Evolutionary conservation across 805 yeast genomes (phyloP), one percentile per base, ranked within the genome.

Genomic region (Saccharomyces cerevisiae): DNA sequence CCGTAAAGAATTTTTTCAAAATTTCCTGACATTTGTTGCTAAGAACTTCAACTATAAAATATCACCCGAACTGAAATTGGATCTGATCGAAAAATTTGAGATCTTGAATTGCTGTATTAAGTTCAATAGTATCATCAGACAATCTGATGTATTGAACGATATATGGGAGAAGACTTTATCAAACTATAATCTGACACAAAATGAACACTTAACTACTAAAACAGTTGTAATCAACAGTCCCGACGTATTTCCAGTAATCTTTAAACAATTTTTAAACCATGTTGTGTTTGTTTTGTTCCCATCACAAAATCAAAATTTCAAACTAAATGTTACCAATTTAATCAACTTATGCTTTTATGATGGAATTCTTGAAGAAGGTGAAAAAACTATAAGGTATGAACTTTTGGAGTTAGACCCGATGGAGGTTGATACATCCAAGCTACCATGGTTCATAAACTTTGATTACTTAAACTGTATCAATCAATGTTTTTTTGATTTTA

Each of bases 381-480:
- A 81, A 60, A 68, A 69, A 52, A 28, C 52, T 4, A 56, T 66
- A 48, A 66, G 75, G 52, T 72, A 66, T 54, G 67, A 66, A 4
- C 53, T 64, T 3, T 75, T 76, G 54, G 58, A 71, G 6, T 55
- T 73, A 27, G 68, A 64, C 26, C 65, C 69, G 14, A 46, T 61
- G 2, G 71, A 68, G 46, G 51, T 62, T 3, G 68, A 70, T 9
- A 46, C 58, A 1, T 57, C 60, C 4, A 36, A 47, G 1, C 69
- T 71, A 46, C 75, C 77, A 11, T 82, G 87, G 87, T 71, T 79
- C 41, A 74, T 76, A 28, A 75, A 73, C 27, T 65, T 78, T 26
- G 71, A 72, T 21, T 61, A 74, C 43, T 59, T 79, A 22, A 51
- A 73, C 6, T 55, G 64, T 13, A 61, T 79, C 4, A 81, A 81